Evolutionary conservation across 2,329 filamentous ascomycete species (phyloP).

Genomic region (Fusarium buharicum): DNA sequence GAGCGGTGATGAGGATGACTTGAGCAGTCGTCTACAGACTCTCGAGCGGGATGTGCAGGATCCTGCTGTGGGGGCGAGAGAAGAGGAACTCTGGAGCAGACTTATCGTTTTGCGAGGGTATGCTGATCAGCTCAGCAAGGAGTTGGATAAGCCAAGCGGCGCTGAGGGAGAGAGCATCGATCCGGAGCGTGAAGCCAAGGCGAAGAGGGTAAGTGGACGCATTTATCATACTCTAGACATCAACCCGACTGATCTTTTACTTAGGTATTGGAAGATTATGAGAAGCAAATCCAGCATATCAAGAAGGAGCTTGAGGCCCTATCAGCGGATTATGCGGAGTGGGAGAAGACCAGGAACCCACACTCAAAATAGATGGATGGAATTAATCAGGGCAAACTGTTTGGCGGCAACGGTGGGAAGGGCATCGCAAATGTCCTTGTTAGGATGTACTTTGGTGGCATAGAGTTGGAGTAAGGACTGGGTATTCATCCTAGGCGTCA

Average conservation of each 20-base stretch:
- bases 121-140: conserved; percentile 75
- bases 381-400: conserved; percentile 9
- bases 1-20: conserved; percentile 80
- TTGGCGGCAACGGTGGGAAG: conserved; percentile 1
- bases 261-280: conserved; percentile 82
- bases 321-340: conserved; percentile 66
- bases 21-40: conserved; percentile 75
- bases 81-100: conserved; percentile 87
- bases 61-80: conserved; percentile 76
- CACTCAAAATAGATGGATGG: conserved; percentile 48
- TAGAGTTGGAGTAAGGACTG: conserved; percentile 38
- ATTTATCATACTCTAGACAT: background rate
- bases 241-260: conserved; percentile 25
- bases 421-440: conserved; percentile 25
- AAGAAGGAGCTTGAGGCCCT: conserved; percentile 76
- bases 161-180: conserved; percentile 68
- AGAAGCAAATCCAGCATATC: conserved; percentile 80
- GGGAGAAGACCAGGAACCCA: conserved; percentile 62
- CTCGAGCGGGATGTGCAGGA: conserved; percentile 78
- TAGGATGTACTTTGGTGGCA: conserved; percentile 36
- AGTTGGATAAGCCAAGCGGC: conserved; percentile 74
- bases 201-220: conserved; percentile 72
- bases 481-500: conserved; percentile 40
- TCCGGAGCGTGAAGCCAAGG: conserved; percentile 75
- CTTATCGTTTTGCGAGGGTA: conserved; percentile 80